phyloP scores from a whole-genome alignment of 2,329 filamentous ascomycete species.

The Trichoderma sp. region DNA sequence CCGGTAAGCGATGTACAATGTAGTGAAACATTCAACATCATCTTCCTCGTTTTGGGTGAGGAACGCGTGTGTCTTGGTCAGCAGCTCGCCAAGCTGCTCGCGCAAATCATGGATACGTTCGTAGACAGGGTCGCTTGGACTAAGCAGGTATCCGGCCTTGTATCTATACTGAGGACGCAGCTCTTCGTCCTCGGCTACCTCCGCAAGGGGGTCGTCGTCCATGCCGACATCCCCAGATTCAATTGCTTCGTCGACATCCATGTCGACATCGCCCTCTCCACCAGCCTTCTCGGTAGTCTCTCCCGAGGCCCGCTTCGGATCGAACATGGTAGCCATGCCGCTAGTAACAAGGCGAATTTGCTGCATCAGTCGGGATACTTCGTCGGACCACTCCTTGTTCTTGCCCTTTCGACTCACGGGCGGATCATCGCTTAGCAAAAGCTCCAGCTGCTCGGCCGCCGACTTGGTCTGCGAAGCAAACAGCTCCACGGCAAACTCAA shows the following conservation, averaged over 20 bases:
- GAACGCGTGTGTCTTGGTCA: conserved; percentile 83
- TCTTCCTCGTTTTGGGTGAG: conserved; percentile 83
- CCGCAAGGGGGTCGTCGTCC: conserved; percentile 55
- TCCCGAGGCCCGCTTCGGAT: conserved; percentile 66
- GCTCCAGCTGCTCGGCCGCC: conserved; percentile 70
- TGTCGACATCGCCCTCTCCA: conserved; percentile 36
- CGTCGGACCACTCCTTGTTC: conserved; percentile 98
- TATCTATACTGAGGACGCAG: conserved; percentile 85
- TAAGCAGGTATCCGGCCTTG: conserved; percentile 80
- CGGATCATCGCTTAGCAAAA: conserved; percentile 76
- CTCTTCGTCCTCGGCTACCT: conserved; percentile 73
- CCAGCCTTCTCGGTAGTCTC: conserved; percentile 45
- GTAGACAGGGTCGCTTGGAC: conserved; percentile 55
- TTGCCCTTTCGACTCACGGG: conserved; percentile 87
- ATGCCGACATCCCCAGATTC: conserved; percentile 39
- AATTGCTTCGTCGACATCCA: conserved; percentile 50
- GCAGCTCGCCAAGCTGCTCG: conserved; percentile 71
- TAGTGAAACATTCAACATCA: conserved; percentile 92
- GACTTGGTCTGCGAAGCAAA: conserved; percentile 80
- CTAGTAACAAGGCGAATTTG: conserved; percentile 86
- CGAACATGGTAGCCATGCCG: conserved; percentile 85
- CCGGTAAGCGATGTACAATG: conserved; percentile 85
- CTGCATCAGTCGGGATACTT: conserved; percentile 85
- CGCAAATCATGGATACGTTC: conserved; percentile 75
- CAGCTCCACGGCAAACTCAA: conserved; percentile 83